phyloP scores from a whole-genome alignment of 2,329 filamentous ascomycete species.

The Cladophialophora exuberans region DNA sequence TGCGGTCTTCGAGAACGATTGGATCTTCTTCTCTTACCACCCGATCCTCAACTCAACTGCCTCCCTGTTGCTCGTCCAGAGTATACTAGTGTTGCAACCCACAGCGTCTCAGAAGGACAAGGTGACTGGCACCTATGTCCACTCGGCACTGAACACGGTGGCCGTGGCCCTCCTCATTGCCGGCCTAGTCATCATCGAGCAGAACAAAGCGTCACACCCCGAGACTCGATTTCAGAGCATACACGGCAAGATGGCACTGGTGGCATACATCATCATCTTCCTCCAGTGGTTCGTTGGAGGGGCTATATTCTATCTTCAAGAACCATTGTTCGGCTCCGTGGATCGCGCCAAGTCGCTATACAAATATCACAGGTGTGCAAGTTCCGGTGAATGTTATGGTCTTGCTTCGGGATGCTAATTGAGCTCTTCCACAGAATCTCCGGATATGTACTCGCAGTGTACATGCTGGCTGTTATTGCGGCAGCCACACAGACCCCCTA shows the following conservation, averaged over 20 bases:
- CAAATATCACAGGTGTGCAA: constrained; percentile 73
- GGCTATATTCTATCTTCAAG: constrained; percentile 77
- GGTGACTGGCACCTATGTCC: constrained; percentile 61
- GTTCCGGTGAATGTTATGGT: background rate
- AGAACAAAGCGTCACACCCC: constrained; percentile 77
- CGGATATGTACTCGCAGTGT: constrained; percentile 73
- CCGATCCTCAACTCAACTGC: constrained; percentile 69
- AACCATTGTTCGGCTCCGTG: constrained; percentile 71
- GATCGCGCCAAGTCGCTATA: constrained; percentile 81
- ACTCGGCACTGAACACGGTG: constrained; percentile 67
- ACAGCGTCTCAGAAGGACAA: constrained; percentile 80
- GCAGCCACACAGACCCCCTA: constrained; percentile 78
- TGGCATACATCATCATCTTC: constrained; percentile 70
- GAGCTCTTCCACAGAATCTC: constrained; percentile 52
- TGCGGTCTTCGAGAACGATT: constrained; percentile 67
- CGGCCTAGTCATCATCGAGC: constrained; percentile 52
- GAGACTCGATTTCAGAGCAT: constrained; percentile 72
- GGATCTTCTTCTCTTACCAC: constrained; percentile 87
- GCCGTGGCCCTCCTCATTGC: constrained; percentile 47
- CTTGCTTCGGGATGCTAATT: background rate
- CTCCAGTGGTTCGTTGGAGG: constrained; percentile 79
- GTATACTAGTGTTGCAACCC: constrained; percentile 83
- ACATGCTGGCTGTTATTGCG: constrained; percentile 74
- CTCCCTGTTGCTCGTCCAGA: constrained; percentile 75
- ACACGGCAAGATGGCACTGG: constrained; percentile 81